These are phyloP conservation scores for Samsoniella hepiali DNA, from an alignment of 2,329 filamentous ascomycete species.

Conservation along the genomic window DNA sequence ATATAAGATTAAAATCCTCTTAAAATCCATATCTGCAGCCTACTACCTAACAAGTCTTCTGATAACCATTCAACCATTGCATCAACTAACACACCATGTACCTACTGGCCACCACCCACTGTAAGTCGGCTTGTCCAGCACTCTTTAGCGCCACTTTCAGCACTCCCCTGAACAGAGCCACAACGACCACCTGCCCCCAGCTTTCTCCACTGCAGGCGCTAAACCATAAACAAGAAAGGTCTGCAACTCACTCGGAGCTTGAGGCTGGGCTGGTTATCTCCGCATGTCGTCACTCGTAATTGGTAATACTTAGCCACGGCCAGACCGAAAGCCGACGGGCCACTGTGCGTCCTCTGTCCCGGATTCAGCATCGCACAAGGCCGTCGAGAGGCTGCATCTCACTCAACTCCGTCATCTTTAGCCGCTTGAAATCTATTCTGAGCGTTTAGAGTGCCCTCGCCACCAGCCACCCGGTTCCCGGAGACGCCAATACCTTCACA, in stretches of 20 bases:
- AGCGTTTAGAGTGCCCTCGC: neutral
- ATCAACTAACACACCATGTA: too few relatives aligned
- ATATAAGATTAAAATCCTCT: too few relatives aligned
- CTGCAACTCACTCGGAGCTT: constrained; percentile 5
- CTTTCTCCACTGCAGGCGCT: neutral
- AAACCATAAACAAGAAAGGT: neutral
- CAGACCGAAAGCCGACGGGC: neutral
- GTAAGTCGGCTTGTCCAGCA: too few relatives aligned
- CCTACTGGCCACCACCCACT: too few relatives aligned
- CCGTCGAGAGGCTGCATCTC: neutral
- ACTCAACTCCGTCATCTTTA: neutral
- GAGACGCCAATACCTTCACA: neutral
- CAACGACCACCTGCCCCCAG: neutral
- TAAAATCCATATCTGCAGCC: too few relatives aligned
- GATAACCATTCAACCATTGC: too few relatives aligned
- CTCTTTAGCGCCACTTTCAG: neutral
- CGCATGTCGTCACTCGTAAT: constrained; percentile 18
- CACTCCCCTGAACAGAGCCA: neutral
- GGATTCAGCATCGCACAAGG: neutral
- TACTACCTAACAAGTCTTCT: too few relatives aligned
- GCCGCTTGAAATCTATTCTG: neutral
- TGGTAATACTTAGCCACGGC: neutral
- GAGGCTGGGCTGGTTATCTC: constrained; percentile 14
- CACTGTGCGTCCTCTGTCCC: neutral
- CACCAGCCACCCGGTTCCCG: neutral